Percentiles rank a stretch among this genome's conserved stretches.
These are phyloP conservation scores for Phoma herbarum DNA, from an alignment of 2,329 filamentous ascomycete species.

Conservation along the genomic window DNA sequence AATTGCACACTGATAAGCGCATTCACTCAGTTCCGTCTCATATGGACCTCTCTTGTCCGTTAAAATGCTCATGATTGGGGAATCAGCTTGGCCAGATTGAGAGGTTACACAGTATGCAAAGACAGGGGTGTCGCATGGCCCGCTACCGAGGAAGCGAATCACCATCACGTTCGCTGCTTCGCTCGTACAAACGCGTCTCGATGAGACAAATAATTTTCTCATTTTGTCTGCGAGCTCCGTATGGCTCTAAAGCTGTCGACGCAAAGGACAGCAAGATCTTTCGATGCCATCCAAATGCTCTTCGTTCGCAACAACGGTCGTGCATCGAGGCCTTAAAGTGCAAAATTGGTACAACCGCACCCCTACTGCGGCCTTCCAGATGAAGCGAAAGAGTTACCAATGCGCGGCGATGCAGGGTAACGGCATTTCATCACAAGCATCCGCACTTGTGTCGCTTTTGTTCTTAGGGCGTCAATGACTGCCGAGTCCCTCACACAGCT, in stretches of 20 bases:
- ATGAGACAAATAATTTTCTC: background rate
- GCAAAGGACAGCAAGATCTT: background rate
- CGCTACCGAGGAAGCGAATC: constrained; percentile 8
- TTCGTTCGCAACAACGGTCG: background rate
- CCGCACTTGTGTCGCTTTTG: background rate
- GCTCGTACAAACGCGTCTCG: background rate
- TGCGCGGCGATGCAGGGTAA: constrained; percentile 4
- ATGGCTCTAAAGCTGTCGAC: background rate
- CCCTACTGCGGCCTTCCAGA: background rate
- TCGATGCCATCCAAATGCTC: background rate
- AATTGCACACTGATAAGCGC: background rate
- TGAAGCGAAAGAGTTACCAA: background rate
- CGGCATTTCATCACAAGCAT: background rate
- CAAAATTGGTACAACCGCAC: constrained; percentile 7
- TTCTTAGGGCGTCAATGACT: background rate
- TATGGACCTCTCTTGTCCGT: background rate
- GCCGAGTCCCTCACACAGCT: background rate
- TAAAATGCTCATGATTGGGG: background rate
- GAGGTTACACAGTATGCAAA: constrained; percentile 12
- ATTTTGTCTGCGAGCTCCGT: background rate
- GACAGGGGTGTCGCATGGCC: constrained; percentile 10
- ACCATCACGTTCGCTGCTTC: background rate
- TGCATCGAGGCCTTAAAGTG: background rate
- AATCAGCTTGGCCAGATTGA: background rate
- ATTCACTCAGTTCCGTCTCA: background rate